A percentile compares a stretch with the other conserved stretches of the same genome.
Conservation (phyloP, 176 grass and related monocot genomes). For the Themeda triandra region DNA sequence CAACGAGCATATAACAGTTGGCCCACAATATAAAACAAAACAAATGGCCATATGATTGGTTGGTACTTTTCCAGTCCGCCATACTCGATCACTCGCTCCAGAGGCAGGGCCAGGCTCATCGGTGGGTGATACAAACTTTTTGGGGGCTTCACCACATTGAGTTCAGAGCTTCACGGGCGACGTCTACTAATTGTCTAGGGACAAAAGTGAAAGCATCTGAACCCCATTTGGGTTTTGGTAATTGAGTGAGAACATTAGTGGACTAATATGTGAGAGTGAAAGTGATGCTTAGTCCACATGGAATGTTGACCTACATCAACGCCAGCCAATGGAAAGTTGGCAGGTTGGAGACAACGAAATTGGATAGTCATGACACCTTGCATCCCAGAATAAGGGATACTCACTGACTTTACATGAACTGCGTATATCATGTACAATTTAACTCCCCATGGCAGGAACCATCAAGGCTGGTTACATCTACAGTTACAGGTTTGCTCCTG, state of each 20-base stretch:
- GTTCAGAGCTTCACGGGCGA: too few relatives aligned
- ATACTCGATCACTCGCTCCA: too few relatives aligned
- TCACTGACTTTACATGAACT: constrained; percentile 6
- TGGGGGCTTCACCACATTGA: too few relatives aligned
- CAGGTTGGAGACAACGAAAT: neutral
- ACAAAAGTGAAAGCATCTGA: neutral
- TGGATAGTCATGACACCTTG: neutral
- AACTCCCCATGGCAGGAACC: constrained; percentile 34
- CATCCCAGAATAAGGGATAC: neutral
- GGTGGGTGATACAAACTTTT: too few relatives aligned
- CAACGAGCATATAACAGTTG: too few relatives aligned
- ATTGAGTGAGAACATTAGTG: neutral
- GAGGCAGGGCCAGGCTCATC: too few relatives aligned
- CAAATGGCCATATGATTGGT: too few relatives aligned
- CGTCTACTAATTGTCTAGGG: neutral
- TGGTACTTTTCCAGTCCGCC: too few relatives aligned
- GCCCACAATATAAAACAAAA: too few relatives aligned
- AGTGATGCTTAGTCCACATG: neutral
- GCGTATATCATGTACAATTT: constrained; percentile 15
- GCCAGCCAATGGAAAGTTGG: neutral
- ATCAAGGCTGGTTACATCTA: constrained; percentile 12
- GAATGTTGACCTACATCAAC: neutral
- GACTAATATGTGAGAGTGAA: neutral
- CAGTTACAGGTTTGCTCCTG: constrained; percentile 37
- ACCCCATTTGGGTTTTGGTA: too few relatives aligned